Evolutionary conservation across 495 filamentous ascomycete species (phyloP), one percentile per base, ranked within the genome.

Genomic region (Poronia punctata): DNA sequence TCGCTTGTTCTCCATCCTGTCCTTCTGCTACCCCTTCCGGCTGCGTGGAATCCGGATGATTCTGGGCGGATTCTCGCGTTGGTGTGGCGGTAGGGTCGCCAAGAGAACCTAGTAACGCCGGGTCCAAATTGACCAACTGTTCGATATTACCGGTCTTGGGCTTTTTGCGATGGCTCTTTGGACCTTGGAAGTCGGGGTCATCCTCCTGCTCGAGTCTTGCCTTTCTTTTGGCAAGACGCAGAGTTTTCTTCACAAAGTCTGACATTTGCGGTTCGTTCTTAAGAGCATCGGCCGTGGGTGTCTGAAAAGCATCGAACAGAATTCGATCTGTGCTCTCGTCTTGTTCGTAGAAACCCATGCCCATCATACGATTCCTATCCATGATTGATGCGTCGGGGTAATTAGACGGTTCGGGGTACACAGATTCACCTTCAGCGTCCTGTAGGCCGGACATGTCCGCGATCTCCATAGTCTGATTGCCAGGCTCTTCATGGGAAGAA

Each of bases 261-360:
- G 66, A 64, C 39, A 60, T 50, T 42, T 68, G 54, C 7, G 64
- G 64, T 36, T 70, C 61, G 17, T 66, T 57, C 8, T 66, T 54
- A 21, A 70, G 29, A 3, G 38, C 52, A 11, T 70, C 69, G 1
- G 57, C 57, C 18, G 64, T 46, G 5, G 67, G 69, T 25, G 50
- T 47, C 47, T 72, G 66, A 44, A 70, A 72, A 17, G 64, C 60
- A 29, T 72, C 67, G 36, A 72, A 72, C 5, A 72, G 40, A 51
- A 72, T 72, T 45, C 44, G 67, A 43, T 72, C 69, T 6, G 66
- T 52, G 37, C 62, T 68, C 42, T 71, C 70, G 36, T 71, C 70
- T 48, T 74, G 71, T 32, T 74, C 60, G 47, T 73, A 76, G 52
- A 72, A 74, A 15, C 71, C 71, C 54, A 70, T 64, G 16, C 72